phyloP scores from a whole-genome alignment of 192 early-diverging fungal species.

The Mortierella antarctica region DNA sequence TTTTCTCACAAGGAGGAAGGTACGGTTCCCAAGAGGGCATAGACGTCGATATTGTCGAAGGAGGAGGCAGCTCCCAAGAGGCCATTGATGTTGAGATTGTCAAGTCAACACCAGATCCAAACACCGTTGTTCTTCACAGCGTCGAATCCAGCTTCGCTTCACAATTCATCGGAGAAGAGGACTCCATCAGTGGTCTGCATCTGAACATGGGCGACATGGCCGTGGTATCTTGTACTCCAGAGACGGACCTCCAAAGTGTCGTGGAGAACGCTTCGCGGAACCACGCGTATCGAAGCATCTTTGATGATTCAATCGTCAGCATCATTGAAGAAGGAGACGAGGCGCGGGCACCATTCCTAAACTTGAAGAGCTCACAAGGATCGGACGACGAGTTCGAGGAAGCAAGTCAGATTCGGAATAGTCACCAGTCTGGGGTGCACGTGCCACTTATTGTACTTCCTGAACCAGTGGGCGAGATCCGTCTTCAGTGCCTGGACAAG shows the following conservation, averaged over 20 bases:
- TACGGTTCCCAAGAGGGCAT: not conserved
- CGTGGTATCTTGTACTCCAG: constrained; percentile 18
- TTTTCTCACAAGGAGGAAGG: too few species aligned
- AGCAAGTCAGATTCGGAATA: not conserved
- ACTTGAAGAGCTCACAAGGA: constrained; percentile 36
- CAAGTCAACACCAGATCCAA: constrained; percentile 3
- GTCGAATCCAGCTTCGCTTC: not conserved
- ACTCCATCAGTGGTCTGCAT: constrained; percentile 31
- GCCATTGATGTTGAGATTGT: not conserved
- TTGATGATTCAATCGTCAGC: not conserved
- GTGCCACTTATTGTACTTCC: too few species aligned
- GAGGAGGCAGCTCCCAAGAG: not conserved
- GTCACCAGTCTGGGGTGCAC: too few species aligned
- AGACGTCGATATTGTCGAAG: not conserved
- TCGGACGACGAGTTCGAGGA: constrained; percentile 16
- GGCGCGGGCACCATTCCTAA: not conserved
- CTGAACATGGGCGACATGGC: constrained; percentile 8
- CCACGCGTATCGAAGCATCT: not conserved
- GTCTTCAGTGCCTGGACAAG: too few species aligned
- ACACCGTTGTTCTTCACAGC: not conserved
- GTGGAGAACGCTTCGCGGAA: constrained; percentile 1
- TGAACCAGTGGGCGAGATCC: too few species aligned
- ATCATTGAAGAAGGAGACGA: constrained; percentile 2
- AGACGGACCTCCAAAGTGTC: constrained; percentile 3
- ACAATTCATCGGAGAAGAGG: constrained; percentile 4